These are phyloP conservation scores for Cudoniella acicularis DNA, from an alignment of 495 filamentous ascomycete species.

Conservation along the genomic window DNA sequence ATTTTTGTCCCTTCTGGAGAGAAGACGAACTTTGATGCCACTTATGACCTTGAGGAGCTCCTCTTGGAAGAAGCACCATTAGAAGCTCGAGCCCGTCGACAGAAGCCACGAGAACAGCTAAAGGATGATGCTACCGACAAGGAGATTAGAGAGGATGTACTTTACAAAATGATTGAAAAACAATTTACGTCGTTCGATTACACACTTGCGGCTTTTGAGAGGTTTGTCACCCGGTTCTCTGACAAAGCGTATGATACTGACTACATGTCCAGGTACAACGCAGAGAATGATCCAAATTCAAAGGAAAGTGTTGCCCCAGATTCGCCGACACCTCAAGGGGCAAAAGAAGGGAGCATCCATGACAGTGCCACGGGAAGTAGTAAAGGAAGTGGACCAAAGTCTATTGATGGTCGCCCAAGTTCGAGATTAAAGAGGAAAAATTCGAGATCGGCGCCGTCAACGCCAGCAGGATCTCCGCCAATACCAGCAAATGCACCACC, in stretches of 20 bases:
- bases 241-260: slow-evolving; percentile 10
- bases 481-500: slow-evolving; percentile 14
- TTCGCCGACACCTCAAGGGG: slow-evolving; percentile 24
- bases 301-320: slow-evolving; percentile 2
- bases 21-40: slow-evolving; percentile 99
- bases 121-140: slow-evolving; percentile 94
- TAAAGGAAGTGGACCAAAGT: slow-evolving; percentile 15
- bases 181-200: slow-evolving; percentile 97
- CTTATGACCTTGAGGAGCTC: slow-evolving; percentile 94
- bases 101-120: slow-evolving; percentile 87
- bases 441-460: slow-evolving; percentile 15
- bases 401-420: slow-evolving; percentile 24
- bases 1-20: slow-evolving; percentile 91
- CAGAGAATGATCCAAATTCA: slow-evolving; percentile 24
- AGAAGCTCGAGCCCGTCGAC: slow-evolving; percentile 85
- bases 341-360: slow-evolving; percentile 1
- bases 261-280: slow-evolving; percentile 27
- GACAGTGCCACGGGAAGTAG: slow-evolving; percentile 1
- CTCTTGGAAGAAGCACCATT: slow-evolving; percentile 92
- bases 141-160: slow-evolving; percentile 89
- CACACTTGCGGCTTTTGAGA: slow-evolving; percentile 65
- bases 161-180: slow-evolving; percentile 91
- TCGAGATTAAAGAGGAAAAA: slow-evolving; percentile 21
- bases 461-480: slow-evolving; percentile 22
- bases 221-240: slow-evolving; percentile 36